Percentiles rank a stretch among this genome's conserved stretches.
Evolutionary conservation across 2,329 filamentous ascomycete genomes (phyloP).

Genomic region (Venturiaceae sp.): DNA sequence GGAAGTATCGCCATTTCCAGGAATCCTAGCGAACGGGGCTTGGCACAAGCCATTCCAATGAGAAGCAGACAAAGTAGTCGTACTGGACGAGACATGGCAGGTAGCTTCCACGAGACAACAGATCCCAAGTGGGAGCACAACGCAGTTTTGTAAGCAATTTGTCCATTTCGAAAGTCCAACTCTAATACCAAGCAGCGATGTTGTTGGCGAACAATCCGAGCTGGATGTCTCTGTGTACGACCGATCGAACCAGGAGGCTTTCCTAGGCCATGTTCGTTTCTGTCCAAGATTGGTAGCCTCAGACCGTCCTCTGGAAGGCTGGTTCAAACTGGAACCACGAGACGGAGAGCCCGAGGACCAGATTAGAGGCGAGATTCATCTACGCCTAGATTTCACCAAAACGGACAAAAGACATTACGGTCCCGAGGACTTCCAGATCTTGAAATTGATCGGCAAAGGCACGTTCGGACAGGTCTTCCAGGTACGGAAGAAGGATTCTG

Average conservation of each 20-base stretch:
- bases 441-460: conserved; percentile 94
- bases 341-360: conserved; percentile 67
- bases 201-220: conserved; percentile 81
- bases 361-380: conserved; percentile 76
- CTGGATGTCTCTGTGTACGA: conserved; percentile 94
- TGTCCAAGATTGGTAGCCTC: conserved; percentile 60
- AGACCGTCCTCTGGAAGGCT: conserved; percentile 66
- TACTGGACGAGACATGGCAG: conserved; percentile 47
- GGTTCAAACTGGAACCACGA: conserved; percentile 74
- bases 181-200: conserved; percentile 54
- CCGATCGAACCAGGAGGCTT: conserved; percentile 72
- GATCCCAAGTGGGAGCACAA: conserved; percentile 94
- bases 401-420: conserved; percentile 87
- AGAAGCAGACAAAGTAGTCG: conserved; percentile 93
- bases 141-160: conserved; percentile 74
- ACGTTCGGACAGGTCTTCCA: conserved; percentile 99
- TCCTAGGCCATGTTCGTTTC: conserved; percentile 83
- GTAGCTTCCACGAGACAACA: conserved; percentile 53
- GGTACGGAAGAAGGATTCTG: conserved; percentile 92
- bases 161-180: conserved; percentile 3
- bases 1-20: conserved; percentile 39
- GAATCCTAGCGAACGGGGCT: conserved; percentile 65
- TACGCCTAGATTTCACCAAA: conserved; percentile 78
- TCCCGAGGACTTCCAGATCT: conserved; percentile 88
- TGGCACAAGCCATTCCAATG: conserved; percentile 93